Evolutionary conservation across 352 stramenopile species (phyloP).

Genomic region (Phytophthora sojae): DNA sequence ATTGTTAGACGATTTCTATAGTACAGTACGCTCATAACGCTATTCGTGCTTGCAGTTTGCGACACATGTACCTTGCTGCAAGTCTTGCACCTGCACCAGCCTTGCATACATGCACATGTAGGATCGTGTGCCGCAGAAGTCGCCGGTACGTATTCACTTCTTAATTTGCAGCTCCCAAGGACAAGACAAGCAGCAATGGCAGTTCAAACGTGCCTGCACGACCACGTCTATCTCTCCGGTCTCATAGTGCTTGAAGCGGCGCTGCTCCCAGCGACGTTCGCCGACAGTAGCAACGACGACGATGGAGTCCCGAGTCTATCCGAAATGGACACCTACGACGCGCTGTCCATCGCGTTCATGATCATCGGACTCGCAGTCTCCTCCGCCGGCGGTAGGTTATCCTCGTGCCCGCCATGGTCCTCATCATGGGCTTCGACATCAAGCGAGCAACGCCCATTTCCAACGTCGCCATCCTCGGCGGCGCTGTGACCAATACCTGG

Average conservation of each 20-base stretch:
- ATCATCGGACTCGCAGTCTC: constrained; percentile 45
- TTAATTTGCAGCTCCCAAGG: neutral
- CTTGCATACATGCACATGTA: no score
- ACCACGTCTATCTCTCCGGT: neutral
- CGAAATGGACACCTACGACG: constrained; percentile 43
- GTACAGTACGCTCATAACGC: no score
- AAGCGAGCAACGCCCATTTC: constrained; percentile 60
- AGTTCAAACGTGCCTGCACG: neutral
- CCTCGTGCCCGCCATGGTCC: constrained; percentile 58
- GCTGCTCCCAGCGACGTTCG: neutral
- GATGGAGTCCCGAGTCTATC: constrained; percentile 31
- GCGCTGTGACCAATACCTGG: constrained; percentile 55
- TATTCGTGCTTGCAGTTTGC: no score
- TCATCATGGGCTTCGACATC: constrained; percentile 67
- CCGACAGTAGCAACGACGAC: constrained; percentile 8
- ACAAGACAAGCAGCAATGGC: neutral
- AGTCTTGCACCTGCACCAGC: no score
- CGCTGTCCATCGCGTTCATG: constrained; percentile 53
- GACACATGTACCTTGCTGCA: no score
- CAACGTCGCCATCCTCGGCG: constrained; percentile 68
- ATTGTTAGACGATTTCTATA: no score
- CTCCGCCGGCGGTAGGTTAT: constrained; percentile 48
- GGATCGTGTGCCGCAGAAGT: no score
- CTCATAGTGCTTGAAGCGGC: constrained; percentile 8
- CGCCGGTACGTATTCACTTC: neutral